Base-by-base conservation (phyloP, 495 filamentous ascomycete species). In the Podospora didyma region DNA sequence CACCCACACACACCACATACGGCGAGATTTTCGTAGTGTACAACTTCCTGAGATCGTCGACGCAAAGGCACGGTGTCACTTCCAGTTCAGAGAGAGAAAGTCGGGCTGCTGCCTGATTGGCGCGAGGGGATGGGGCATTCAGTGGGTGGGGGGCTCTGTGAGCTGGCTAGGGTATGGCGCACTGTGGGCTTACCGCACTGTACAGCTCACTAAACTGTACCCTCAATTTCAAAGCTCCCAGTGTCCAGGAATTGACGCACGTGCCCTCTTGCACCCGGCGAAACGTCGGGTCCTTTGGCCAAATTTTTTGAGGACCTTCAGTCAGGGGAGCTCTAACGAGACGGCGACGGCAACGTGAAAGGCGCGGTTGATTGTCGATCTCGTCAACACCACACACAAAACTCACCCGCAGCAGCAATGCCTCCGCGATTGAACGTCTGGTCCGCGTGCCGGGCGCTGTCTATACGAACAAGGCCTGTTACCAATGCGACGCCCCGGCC, bases 401-500 rank as follows among this genome's bases (percentile, higher is more conserved):
- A 45, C 14, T 24, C 9, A 21, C 31, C 48, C 63, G 50, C 42
- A 61, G 60, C 53, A 9, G 11, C 35, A 65, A 83, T 83, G 81
- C 73, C 78, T 61, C 75, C 79, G 60, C 71, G 75, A 65, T 64
- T 80, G 62, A 77, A 73, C 51, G 54, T 80, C 42, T 70, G 68
- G 67, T 57, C 73, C 31, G 70, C 67, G 41, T 66, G 74, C 63
- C 73, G 78, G 45, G 69, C 70, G 37, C 72, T 82, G 26, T 70
- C 73, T 50, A 54, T 79, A 46, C 71, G 75, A 37, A 53, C 75
- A 48, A 69, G 73, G 58, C 71, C 69, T 48, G 56, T 72, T 44
- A 59, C 62, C 52, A 50, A 70, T 69, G 22, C 86, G 86, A 26
- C 74, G 85, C 61, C 89, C 88, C 59, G 92, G 86, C 69, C 75